Evolutionary conservation across 441 rosid species (phyloP), one percentile per base, ranked within the genome.

Genomic region (Pelargonium citronellum): DNA sequence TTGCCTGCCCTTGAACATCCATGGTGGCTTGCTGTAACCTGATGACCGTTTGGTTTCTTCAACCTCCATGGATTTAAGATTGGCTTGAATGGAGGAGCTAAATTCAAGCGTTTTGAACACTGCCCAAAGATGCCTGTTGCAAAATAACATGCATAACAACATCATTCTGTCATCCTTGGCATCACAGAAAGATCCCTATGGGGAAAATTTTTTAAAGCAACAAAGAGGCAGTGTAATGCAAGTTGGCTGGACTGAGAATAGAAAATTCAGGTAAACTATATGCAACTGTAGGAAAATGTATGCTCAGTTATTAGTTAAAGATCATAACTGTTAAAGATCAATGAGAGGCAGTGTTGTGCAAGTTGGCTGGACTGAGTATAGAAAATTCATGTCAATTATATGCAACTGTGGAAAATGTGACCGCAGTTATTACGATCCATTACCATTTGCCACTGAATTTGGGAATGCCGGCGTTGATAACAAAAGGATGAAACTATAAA

Each of bases 1-100:
- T 83, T 86, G 80, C 97, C 97, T 90, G 86, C 99, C 99, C 77
- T 78, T 84, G 75, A 95, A 95, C 79, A 82, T 86, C 99, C 99
- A 95, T 61, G 99, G 99, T 70, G 99, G 88, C 17, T 80, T 85
- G 61, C 92, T 90, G 73, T 90, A 95, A 68, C 90, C 87, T 24
- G 81, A 79, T 16, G 87, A 78, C 74, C 78, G 19, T 63, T 74
- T 84, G 69, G 67, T 44, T 72, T 83, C 82, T 58, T 68, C 84
- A 67, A 73, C 67, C 47, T 82, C 86, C 96, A 91, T 93, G 72
- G 71, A 71, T 77, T 74, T 72, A 16, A 71, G 70, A 57, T 51
- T 67, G 30, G 53, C 11, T 34, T 60, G 44, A 69, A 24, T 8
- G 47, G 49, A 73, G 71, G 65, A 17, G 51, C 67, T 39, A 60